Base-by-base conservation (phyloP, 1,139 yeast genomes). In the Sugiyamaella pinicola region DNA sequence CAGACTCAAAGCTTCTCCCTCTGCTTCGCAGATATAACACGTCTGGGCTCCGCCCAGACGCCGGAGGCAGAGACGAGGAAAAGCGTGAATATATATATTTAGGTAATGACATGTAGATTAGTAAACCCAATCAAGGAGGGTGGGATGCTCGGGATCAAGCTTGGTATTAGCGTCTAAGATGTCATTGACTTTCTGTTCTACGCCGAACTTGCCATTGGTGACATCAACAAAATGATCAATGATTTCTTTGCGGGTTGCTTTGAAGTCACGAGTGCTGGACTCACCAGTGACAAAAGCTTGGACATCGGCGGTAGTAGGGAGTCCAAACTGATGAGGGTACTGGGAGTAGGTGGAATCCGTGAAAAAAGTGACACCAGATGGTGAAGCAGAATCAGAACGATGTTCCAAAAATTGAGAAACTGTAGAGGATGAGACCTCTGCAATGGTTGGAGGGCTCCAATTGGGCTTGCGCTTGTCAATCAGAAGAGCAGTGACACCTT, bases 321-420 rank as follows among this genome's bases (percentile, higher is more conserved):
- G 77, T 33, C 96, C 96, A 77, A 81, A 86, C 64, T 80, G 77
- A 71, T 79, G 82, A 31, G 96, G 96, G 68, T 91, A 87, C 49
- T 78, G 69, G 42, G 70, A 70, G 72, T 78, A 88, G 51, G 77
- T 71, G 47, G 80, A 77, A 58, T 77, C 56, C 34, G 56, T 75
- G 65, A 70, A 74, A 61, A 74, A 68, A 56, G 78, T 70, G 62
- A 81, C 57, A 17, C 62, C 56, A 26, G 64, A 53, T 2, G 54
- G 50, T 7, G 70, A 51, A 2, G 53, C 49, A 12, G 70, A 51
- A 42, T 60, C 66, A 49, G 61, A 61, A 41, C 61, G 58, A 28
- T 61, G 52, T 47, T 55, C 53, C 55, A 69, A 63, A 58, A 62
- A 61, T 39, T 55, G 53, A 45, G 62, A 55, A 41, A 69, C 70